A percentile compares a stretch with the other conserved stretches of the same genome.
Evolutionary conservation across 768 basidiomycete species (phyloP).

Genomic region (Boletus coccyginus): DNA sequence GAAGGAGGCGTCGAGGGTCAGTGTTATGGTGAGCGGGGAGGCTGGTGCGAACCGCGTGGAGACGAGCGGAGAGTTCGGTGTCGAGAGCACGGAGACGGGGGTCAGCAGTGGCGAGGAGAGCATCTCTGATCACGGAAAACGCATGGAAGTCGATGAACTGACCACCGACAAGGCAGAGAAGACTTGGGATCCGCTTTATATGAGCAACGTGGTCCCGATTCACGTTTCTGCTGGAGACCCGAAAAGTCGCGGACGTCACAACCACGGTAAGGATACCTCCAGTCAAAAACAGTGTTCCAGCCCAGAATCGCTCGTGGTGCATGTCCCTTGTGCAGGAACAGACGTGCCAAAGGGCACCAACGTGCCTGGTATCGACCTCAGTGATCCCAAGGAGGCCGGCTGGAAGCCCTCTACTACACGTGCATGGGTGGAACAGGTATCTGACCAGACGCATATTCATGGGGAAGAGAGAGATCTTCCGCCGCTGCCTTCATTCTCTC

Average conservation of each 20-base stretch:
- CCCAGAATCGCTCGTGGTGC: constrained; percentile 27
- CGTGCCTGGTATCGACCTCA: constrained; percentile 11
- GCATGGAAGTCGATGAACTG: constrained; percentile 29
- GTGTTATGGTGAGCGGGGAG: background rate
- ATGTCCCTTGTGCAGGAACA: constrained; percentile 26
- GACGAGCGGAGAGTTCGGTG: constrained; percentile 1
- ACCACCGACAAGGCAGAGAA: background rate
- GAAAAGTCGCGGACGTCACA: constrained; percentile 14
- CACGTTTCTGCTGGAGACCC: constrained; percentile 30
- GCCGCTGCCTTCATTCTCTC: constrained; percentile 4
- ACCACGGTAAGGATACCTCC: background rate
- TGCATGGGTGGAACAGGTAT: constrained; percentile 47
- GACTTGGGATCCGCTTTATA: background rate
- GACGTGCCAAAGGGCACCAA: constrained; percentile 18
- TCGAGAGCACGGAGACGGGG: constrained; percentile 10
- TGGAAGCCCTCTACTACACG: constrained; percentile 34
- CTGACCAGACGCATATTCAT: constrained; percentile 11
- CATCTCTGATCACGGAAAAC: constrained; percentile 7
- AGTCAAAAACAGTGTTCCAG: constrained; percentile 11
- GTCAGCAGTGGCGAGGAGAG: background rate
- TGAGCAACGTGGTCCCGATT: constrained; percentile 25
- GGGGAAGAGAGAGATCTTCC: constrained; percentile 2
- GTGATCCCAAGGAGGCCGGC: constrained; percentile 19
- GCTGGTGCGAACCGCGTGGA: constrained; percentile 2
- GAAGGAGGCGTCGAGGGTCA: constrained; percentile 1